These are phyloP conservation scores for Grosmannia huntii DNA, from an alignment of 2,329 filamentous ascomycete species.

Conservation along the genomic window DNA sequence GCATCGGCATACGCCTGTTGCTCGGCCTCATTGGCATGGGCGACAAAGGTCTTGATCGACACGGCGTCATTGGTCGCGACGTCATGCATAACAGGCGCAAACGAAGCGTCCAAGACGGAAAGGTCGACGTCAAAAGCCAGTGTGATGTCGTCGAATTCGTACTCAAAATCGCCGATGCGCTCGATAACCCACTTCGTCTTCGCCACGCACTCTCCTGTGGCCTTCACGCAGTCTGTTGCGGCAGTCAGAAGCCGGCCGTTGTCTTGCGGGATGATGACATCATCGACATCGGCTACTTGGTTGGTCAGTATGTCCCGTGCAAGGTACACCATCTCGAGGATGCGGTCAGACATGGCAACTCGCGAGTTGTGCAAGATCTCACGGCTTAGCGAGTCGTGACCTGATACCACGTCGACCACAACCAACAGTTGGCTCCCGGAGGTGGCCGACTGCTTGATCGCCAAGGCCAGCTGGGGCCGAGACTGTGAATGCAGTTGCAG, in stretches of 20 bases:
- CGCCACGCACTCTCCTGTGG: slow-evolving; percentile 80
- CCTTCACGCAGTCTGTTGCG: slow-evolving; percentile 77
- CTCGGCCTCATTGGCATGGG: neutral
- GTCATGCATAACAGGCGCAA: neutral
- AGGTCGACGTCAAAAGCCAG: slow-evolving; percentile 42
- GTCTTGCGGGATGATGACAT: slow-evolving; percentile 69
- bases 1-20: neutral
- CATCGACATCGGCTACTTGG: slow-evolving; percentile 56
- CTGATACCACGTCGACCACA: slow-evolving; percentile 71
- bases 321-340: slow-evolving; percentile 68
- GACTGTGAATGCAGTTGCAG: slow-evolving; percentile 89
- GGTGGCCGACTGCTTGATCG: slow-evolving; percentile 70
- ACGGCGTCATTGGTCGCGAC: neutral
- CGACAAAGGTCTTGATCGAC: neutral
- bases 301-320: slow-evolving; percentile 67
- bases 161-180: slow-evolving; percentile 80
- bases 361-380: slow-evolving; percentile 56
- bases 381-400: slow-evolving; percentile 58
- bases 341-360: slow-evolving; percentile 63
- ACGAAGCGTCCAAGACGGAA: slow-evolving; percentile 31
- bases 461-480: slow-evolving; percentile 66
- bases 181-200: slow-evolving; percentile 79
- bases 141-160: slow-evolving; percentile 51
- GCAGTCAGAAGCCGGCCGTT: slow-evolving; percentile 63
- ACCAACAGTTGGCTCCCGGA: slow-evolving; percentile 69